Base-by-base conservation (phyloP, 305 asterid species). In the Fraxinus velutina region DNA sequence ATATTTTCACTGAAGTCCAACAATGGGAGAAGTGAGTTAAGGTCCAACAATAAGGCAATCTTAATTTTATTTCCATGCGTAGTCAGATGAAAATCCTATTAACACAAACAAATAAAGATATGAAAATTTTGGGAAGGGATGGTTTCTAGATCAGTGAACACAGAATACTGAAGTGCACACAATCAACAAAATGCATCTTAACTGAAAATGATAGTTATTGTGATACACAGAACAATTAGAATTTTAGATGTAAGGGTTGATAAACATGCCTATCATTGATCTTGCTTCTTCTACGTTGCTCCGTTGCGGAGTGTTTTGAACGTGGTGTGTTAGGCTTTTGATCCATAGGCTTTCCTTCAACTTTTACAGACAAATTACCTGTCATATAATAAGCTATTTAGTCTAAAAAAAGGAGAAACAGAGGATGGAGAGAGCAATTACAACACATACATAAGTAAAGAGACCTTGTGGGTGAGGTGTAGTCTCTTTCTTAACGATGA, bases 271-370 rank as follows among this genome's bases (percentile, higher is more conserved):
- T 93, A 92, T 96, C 98, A 86, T 96, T 96, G 83, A 96, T 96
- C 88, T 96, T 96, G 93, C 99, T 89, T 88, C 99, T 91, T 88
- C 99, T 89, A 21, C 99, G 98, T 77, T 96, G 98, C 89, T 96
- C 99, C 32, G 99, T 96, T 78, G 98, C 99, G 0, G 99, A 96
- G 90, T 96, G 99, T 80, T 94, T 96, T 7, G 99, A 96, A 73
- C 99, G 98, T 1, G 98, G 95, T 66, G 98, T 96, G 84, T 83
- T 94, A 36, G 99, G 97, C 86, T 88, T 96, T 84, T 94, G 97
- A 77, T 90, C 93, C 32, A 73, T 80, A 80, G 84, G 84, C 86
- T 88, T 91, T 50, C 91, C 91, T 87, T 93, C 96, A 85, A 89
- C 86, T 85, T 94, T 96, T 42, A 93, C 89, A 3, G 93, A 77